phyloP scores from a whole-genome alignment of 225 moss, liverwort and hornwort genomes.

The Physcomitrellopsis africana region DNA sequence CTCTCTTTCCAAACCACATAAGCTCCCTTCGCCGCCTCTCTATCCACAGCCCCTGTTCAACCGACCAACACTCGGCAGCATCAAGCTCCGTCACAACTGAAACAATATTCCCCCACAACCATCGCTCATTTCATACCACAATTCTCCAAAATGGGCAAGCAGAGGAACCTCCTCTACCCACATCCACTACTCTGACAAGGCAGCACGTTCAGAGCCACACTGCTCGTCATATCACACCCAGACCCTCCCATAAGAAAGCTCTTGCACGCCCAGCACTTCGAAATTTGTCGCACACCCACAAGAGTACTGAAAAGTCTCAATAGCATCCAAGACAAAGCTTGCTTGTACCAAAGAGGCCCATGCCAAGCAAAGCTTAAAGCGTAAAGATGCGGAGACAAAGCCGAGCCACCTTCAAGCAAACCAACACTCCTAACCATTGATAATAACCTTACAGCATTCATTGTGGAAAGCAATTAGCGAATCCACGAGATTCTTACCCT shows the following conservation, averaged over 20 bases:
- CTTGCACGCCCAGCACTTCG: not conserved
- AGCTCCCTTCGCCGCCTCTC: not conserved
- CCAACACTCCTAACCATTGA: no score
- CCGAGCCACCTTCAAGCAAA: no score
- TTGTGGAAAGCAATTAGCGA: no score
- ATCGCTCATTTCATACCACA: not conserved
- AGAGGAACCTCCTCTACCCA: no score
- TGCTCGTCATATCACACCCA: not conserved
- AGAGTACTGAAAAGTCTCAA: no score
- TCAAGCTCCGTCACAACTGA: not conserved
- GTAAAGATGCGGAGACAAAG: no score
- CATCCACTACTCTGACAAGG: no score
- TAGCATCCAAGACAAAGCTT: no score
- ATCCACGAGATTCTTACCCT: no score
- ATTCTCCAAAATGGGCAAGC: not conserved
- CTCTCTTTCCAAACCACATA: not conserved
- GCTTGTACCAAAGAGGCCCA: no score
- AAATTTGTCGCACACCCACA: not conserved
- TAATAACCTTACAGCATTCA: no score
- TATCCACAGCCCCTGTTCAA: not conserved
- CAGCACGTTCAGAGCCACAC: not conserved
- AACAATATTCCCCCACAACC: not conserved
- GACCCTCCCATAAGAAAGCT: slow-evolving; percentile 10
- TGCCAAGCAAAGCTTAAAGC: no score
- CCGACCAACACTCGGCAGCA: not conserved